Evolutionary conservation across 2,329 filamentous ascomycete species (phyloP).

Genomic region (Nemania diffusa): DNA sequence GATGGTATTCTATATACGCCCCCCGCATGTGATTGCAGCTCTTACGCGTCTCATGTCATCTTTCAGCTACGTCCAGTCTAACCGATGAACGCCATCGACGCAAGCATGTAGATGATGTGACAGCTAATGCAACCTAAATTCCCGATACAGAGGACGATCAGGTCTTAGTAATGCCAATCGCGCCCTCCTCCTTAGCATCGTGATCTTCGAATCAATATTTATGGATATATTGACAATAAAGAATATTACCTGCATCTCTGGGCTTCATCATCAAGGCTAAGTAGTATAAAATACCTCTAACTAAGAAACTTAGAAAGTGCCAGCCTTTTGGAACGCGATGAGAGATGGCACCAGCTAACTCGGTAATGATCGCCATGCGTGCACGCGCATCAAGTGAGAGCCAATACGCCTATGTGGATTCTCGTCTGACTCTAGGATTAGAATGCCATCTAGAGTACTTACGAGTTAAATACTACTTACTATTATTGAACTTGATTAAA

Average conservation of each 20-base stretch:
- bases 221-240: not conserved
- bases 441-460: not conserved
- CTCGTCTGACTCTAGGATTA: not conserved
- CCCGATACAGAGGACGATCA: not conserved
- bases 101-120: not conserved
- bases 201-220: not conserved
- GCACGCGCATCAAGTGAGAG: not conserved
- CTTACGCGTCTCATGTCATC: not conserved
- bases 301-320: not conserved
- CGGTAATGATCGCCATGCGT: no score
- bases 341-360: not conserved
- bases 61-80: not conserved
- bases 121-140: not conserved
- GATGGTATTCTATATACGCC: no score
- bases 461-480: slow-evolving; percentile 3
- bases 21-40: not conserved
- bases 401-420: not conserved
- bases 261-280: not conserved
- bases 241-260: not conserved
- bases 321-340: not conserved
- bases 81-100: not conserved
- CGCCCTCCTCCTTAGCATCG: not conserved
- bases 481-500: not conserved
- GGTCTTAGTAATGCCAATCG: not conserved
- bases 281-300: not conserved